These are phyloP conservation scores for Venustampulla echinocandica DNA, from an alignment of 495 filamentous ascomycete genomes.

Conservation along the genomic window DNA sequence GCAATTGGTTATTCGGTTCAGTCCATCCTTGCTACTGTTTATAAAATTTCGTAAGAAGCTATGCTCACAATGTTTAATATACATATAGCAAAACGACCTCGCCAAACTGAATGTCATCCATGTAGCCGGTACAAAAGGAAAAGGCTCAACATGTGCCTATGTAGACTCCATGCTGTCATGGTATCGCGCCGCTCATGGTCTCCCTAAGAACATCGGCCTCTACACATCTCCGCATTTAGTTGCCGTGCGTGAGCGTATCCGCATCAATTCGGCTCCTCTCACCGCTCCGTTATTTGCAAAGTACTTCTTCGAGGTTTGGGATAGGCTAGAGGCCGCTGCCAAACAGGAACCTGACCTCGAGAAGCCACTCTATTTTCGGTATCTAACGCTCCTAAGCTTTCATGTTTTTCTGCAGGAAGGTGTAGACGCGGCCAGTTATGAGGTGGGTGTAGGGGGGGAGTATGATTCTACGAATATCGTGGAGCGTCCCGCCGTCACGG, in stretches of 20 bases:
- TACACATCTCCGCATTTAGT: constrained; percentile 87
- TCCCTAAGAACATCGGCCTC: constrained; percentile 58
- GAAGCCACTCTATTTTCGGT: constrained; percentile 87
- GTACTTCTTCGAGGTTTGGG: constrained; percentile 89
- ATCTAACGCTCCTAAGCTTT: constrained; percentile 81
- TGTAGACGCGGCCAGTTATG: constrained; percentile 77
- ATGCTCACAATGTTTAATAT: too few species aligned
- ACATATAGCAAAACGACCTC: constrained; percentile 57
- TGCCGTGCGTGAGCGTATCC: constrained; percentile 80
- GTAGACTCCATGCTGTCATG: constrained; percentile 44
- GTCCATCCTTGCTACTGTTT: constrained; percentile 5
- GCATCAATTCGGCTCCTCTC: constrained; percentile 68
- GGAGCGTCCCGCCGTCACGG: constrained; percentile 57
- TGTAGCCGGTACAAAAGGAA: constrained; percentile 89
- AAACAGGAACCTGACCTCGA: constrained; percentile 42
- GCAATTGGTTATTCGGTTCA: constrained; percentile 58
- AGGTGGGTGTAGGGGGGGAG: constrained; percentile 90
- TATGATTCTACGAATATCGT: constrained; percentile 94
- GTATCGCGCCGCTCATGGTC: constrained; percentile 26
- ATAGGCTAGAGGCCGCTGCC: too few species aligned
- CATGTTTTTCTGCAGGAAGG: constrained; percentile 76
- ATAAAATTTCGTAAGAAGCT: too few species aligned
- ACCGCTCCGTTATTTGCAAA: constrained; percentile 67
- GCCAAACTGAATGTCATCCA: constrained; percentile 69
- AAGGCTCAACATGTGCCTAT: constrained; percentile 73